These are phyloP conservation scores for Pouteria campechiana DNA, from an alignment of 179 eudicot genomes.

Conservation along the genomic window DNA sequence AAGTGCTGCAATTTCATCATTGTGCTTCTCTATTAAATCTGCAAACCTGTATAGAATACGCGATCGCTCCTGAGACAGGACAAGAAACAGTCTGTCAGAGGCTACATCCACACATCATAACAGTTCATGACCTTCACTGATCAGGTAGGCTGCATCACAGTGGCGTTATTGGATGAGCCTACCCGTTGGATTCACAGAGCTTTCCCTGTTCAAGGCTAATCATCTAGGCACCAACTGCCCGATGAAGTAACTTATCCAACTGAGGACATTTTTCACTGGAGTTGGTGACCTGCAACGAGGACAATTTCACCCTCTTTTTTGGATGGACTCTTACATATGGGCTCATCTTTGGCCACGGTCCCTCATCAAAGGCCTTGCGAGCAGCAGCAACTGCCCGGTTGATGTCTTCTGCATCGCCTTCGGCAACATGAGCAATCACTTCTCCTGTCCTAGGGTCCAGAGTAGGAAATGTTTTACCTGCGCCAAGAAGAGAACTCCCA, in stretches of 20 bases:
- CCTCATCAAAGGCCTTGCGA: constrained; percentile 91
- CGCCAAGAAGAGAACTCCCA: no score
- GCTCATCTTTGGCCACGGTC: constrained; percentile 96
- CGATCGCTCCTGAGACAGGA: constrained; percentile 51
- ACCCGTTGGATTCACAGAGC: no score
- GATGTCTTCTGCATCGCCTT: constrained; percentile 71
- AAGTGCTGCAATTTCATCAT: constrained; percentile 62
- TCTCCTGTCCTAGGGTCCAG: constrained; percentile 80
- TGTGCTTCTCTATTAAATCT: constrained; percentile 77
- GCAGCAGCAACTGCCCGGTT: constrained; percentile 91
- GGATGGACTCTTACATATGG: constrained; percentile 58
- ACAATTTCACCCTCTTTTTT: no score
- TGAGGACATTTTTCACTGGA: no score
- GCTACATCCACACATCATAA: no score
- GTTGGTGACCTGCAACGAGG: no score
- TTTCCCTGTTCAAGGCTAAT: no score
- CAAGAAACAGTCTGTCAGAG: background rate
- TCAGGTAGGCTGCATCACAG: no score
- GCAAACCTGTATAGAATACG: constrained; percentile 59
- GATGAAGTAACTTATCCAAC: no score
- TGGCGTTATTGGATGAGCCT: no score
- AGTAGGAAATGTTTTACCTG: constrained; percentile 90
- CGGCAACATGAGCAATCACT: constrained; percentile 68
- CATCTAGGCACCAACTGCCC: no score
- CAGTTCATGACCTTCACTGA: no score